These are phyloP conservation scores for Dissophora ornata DNA, from an alignment of 192 early-diverging fungal genomes.

Conservation along the genomic window DNA sequence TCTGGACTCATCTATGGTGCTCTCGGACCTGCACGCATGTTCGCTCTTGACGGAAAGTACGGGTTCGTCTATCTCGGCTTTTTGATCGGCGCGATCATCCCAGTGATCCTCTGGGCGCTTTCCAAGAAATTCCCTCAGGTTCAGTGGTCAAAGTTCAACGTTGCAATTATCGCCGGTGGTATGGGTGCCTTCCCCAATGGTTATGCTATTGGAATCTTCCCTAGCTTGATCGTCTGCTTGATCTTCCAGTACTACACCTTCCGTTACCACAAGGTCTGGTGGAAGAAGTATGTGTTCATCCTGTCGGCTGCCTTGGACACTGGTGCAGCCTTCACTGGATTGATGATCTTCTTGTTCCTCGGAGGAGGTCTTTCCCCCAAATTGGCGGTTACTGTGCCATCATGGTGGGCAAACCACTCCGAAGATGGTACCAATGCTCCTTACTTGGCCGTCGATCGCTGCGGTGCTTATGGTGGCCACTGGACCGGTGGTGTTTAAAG, in stretches of 20 bases:
- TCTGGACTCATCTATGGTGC: too few species aligned
- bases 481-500: constrained; percentile 19
- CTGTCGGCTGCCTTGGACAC: constrained; percentile 73
- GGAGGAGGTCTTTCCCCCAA: constrained; percentile 55
- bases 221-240: constrained; percentile 36
- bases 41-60: constrained; percentile 52
- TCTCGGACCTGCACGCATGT: constrained; percentile 74
- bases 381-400: constrained; percentile 5
- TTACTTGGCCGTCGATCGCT: constrained; percentile 20
- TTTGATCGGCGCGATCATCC: constrained; percentile 40
- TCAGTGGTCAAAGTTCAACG: constrained; percentile 57
- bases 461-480: too few species aligned
- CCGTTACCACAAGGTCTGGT: constrained; percentile 64
- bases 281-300: constrained; percentile 75
- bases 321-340: constrained; percentile 62
- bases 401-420: constrained; percentile 39
- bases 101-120: constrained; percentile 40
- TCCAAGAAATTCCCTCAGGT: constrained; percentile 53
- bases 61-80: constrained; percentile 51
- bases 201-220: constrained; percentile 44
- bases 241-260: constrained; percentile 65
- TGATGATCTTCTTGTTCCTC: constrained; percentile 64
- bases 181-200: constrained; percentile 63
- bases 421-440: background rate
- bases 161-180: constrained; percentile 64